phyloP scores from a whole-genome alignment of 768 basidiomycete genomes.

The Suillus alpinus region DNA sequence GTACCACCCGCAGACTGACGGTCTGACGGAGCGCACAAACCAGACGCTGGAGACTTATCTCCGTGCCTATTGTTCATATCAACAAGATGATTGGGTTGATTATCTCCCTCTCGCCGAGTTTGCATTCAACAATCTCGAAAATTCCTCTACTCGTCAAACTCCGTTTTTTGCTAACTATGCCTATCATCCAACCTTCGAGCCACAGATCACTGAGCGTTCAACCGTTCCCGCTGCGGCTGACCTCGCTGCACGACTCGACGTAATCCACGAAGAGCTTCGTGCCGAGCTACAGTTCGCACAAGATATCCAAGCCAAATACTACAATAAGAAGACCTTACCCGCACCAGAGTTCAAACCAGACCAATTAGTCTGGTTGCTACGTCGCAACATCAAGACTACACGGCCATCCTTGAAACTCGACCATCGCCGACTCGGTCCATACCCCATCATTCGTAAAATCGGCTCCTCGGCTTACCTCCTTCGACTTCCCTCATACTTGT shows the following conservation, averaged over 20 bases:
- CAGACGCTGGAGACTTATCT: conserved; percentile 39
- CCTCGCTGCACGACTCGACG: conserved; percentile 24
- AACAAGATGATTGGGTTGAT: conserved; percentile 44
- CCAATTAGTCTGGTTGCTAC: conserved; percentile 37
- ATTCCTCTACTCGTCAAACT: conserved; percentile 31
- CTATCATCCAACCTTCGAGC: conserved; percentile 32
- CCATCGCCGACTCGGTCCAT: conserved; percentile 30
- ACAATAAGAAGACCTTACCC: conserved; percentile 23
- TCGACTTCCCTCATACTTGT: conserved; percentile 30
- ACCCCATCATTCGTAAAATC: conserved; percentile 8
- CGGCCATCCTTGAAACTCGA: conserved; percentile 40
- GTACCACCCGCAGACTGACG: conserved; percentile 45
- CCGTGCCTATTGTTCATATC: conserved; percentile 31
- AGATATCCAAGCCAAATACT: conserved; percentile 24
- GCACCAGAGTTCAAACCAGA: conserved; percentile 29
- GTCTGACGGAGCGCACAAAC: conserved; percentile 36
- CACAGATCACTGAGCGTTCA: conserved; percentile 23
- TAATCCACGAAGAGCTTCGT: conserved; percentile 33
- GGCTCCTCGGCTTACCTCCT: conserved; percentile 26
- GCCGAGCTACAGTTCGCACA: conserved; percentile 32
- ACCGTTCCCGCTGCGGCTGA: conserved; percentile 32
- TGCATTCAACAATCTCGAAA: conserved; percentile 35
- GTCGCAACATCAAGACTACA: conserved; percentile 39
- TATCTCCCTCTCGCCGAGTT: conserved; percentile 41
- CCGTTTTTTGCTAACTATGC: conserved; percentile 38